A percentile compares a stretch with the other conserved stretches of the same genome.
These are phyloP conservation scores for Colletotrichum agaves DNA, from an alignment of 2,329 filamentous ascomycete genomes.

Conservation along the genomic window DNA sequence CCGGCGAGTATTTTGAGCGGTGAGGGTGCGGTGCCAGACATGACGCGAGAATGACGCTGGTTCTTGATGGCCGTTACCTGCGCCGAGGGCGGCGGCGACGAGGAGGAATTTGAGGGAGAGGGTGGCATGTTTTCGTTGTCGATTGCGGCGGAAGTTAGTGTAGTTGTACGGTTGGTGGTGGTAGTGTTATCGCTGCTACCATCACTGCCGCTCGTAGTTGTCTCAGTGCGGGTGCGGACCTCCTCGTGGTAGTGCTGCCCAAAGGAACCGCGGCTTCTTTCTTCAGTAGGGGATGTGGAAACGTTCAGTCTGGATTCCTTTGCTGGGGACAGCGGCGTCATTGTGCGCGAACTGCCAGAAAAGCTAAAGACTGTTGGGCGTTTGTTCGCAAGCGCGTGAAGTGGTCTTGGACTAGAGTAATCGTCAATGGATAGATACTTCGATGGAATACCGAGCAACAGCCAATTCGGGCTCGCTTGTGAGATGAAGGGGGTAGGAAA, in stretches of 20 bases:
- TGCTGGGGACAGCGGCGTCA: slow-evolving; percentile 54
- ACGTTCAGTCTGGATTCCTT: slow-evolving; percentile 48
- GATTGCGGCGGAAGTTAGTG: slow-evolving; percentile 41
- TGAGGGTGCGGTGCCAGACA: slow-evolving; percentile 67
- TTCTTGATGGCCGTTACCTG: slow-evolving; percentile 29
- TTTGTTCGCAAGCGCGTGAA: slow-evolving; percentile 19
- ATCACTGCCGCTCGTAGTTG: slow-evolving; percentile 35
- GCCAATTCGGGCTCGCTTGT: slow-evolving; percentile 37
- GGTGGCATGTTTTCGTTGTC: slow-evolving; percentile 59
- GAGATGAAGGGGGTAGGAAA: slow-evolving; percentile 37
- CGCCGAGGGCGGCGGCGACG: slow-evolving; percentile 32
- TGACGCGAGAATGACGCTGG: slow-evolving; percentile 63
- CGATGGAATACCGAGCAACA: slow-evolving; percentile 24
- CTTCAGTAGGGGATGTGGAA: slow-evolving; percentile 42
- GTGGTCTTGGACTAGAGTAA: slow-evolving; percentile 2
- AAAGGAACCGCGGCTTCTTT: slow-evolving; percentile 43
- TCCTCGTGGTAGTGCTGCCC: slow-evolving; percentile 47
- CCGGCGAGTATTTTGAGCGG: slow-evolving; percentile 66
- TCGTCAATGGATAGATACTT: slow-evolving; percentile 36
- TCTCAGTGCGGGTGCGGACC: slow-evolving; percentile 44
- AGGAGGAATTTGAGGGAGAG: slow-evolving; percentile 47
- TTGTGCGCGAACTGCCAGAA: slow-evolving; percentile 39
- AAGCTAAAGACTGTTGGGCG: background rate
- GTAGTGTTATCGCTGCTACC: slow-evolving; percentile 36
- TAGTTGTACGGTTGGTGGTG: slow-evolving; percentile 36